Evolutionary conservation across 2,329 filamentous ascomycete genomes (phyloP).

Genomic region (Epichloe glyceriae): DNA sequence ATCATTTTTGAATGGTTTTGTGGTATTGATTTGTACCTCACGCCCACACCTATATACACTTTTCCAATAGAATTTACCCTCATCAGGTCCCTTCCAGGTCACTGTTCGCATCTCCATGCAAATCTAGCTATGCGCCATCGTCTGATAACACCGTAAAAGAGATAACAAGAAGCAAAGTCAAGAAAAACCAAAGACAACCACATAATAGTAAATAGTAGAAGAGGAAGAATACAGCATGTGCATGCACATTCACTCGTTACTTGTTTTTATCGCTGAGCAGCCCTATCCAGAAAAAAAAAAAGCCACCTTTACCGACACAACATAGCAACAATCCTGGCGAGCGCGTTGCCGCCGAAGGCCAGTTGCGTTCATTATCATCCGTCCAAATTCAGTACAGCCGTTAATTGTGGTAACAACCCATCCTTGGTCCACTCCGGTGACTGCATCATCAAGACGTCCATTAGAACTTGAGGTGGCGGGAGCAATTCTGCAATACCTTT

Average conservation of each 20-base stretch:
- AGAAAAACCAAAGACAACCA: background rate
- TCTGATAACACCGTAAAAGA: conserved; percentile 5
- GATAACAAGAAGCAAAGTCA: background rate
- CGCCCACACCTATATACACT: conserved; percentile 14
- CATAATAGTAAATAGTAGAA: background rate
- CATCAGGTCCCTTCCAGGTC: conserved; percentile 7
- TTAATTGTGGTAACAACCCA: conserved; percentile 54
- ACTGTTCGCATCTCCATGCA: conserved; percentile 8
- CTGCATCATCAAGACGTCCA: conserved; percentile 54
- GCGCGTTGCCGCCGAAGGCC: background rate
- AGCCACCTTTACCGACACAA: background rate
- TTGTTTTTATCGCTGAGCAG: background rate
- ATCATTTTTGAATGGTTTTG: background rate
- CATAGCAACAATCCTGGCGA: background rate
- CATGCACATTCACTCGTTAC: background rate
- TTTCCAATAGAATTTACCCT: conserved; percentile 3
- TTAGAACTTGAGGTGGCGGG: conserved; percentile 52
- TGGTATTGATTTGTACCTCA: conserved; percentile 14
- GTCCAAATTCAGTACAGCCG: conserved; percentile 37
- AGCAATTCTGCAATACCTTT: conserved; percentile 48
- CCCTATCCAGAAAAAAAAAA: background rate
- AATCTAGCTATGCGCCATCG: conserved; percentile 13
- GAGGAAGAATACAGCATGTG: background rate
- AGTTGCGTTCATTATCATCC: conserved; percentile 26
- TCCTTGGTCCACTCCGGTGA: conserved; percentile 50